Percentiles rank a stretch among this genome's conserved stretches.
These are phyloP conservation scores for Coemansia sp. DNA, from an alignment of 192 early-diverging fungal genomes.

Conservation along the genomic window DNA sequence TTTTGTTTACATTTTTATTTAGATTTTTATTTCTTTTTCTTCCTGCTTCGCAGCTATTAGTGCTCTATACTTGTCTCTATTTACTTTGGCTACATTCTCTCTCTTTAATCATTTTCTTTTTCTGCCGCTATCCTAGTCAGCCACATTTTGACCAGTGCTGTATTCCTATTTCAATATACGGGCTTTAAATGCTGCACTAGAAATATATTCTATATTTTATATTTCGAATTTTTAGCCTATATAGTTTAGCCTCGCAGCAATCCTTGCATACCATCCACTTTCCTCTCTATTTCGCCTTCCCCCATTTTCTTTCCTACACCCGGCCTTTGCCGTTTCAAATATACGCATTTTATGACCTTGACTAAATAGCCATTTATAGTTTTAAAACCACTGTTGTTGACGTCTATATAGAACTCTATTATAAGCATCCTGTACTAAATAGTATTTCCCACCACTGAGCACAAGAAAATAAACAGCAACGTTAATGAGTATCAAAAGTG, in stretches of 20 bases:
- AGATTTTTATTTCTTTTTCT: background rate
- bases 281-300: conserved; percentile 1
- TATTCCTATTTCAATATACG: conserved; percentile 4
- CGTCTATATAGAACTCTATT: too few relatives aligned
- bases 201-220: background rate
- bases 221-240: conserved; percentile 5
- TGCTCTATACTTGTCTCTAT: background rate
- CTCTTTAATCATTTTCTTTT: background rate
- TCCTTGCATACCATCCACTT: background rate
- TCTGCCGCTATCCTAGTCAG: conserved; percentile 10
- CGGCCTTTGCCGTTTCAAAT: background rate
- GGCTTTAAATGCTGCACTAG: background rate
- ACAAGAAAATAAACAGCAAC: background rate
- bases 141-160: background rate
- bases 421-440: background rate
- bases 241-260: conserved; percentile 11
- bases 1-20: background rate
- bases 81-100: background rate
- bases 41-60: background rate
- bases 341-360: background rate
- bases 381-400: too few relatives aligned
- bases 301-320: background rate
- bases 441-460: background rate
- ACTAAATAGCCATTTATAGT: background rate
- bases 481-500: conserved; percentile 12